Base-by-base conservation (phyloP, 2,329 filamentous ascomycete species). In the Ophiocordyceps polyrhachis-furcata region DNA sequence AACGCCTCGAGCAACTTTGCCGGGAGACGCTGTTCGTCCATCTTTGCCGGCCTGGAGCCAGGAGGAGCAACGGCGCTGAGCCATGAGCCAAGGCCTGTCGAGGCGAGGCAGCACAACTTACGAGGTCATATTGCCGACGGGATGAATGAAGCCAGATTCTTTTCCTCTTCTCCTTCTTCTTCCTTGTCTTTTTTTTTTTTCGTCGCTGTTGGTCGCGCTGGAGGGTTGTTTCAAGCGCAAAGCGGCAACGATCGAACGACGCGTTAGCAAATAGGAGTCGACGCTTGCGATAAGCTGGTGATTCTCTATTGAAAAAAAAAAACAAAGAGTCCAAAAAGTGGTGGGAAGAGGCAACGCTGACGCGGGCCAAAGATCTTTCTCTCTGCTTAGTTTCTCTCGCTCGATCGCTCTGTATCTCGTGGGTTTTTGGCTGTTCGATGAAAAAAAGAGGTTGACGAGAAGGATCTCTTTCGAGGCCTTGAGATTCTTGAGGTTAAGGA, bases 1-100 rank as follows among this genome's bases (percentile, higher is more conserved):
- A 62, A 56, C 21, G 59, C 60, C 47, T 60, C 55, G 8, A 47
- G 43, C 37, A 56, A 54, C 40, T 54, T 58, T 23, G 52, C 54
- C 21, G 38, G 45, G 7, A 43, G 8, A 12, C 45, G 47, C 6
- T 47, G 41, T 1, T 57, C 56, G 11, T 51, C 54, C 13, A 47
- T 47, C 17, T 41, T 44, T 48, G 11, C 50, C 44, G 12, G 35
- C 3, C 17, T 17, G 32, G 5, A 23, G 25, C 20, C 17, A 25
- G 12, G 17, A 17, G 38, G 17, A 40, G 38, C 20, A 23, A 19
- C 20, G 15, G 8, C 12, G n/a, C 38, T 40, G 38, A 23, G 17
- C 17, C 13, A 13, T 40, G 38, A 23, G 38, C 17, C 17, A 5
- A 20, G 19, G 38, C 38, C 20, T 14, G 38, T 23, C 38, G 8